phyloP scores from a whole-genome alignment of 169 alveolate species.

The Babesia divergens region DNA sequence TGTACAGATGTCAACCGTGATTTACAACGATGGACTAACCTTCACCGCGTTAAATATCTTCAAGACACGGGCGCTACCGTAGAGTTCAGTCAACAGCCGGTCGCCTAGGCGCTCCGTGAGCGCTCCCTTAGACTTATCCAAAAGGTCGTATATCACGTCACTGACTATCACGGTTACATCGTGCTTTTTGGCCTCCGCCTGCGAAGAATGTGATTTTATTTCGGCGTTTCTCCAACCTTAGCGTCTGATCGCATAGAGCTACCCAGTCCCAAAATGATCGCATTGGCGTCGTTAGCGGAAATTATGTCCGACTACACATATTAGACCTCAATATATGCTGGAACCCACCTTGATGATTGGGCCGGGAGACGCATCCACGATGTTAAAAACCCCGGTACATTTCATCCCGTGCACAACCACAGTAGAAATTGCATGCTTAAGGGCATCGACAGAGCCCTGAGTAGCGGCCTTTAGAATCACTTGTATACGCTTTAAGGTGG shows the following conservation, averaged over 20 bases:
- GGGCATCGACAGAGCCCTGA: conserved; percentile 32
- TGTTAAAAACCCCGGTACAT: conserved; percentile 3
- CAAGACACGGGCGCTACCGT: conserved; percentile 43
- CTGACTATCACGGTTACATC: conserved; percentile 35
- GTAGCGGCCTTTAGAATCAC: conserved; percentile 32
- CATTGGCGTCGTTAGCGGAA: conserved; percentile 11
- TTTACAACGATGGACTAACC: background rate
- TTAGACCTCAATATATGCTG: background rate
- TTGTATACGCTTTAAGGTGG: background rate
- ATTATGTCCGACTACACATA: conserved; percentile 2
- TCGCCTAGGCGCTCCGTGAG: conserved; percentile 26
- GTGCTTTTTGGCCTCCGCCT: conserved; percentile 20
- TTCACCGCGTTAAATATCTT: conserved; percentile 56
- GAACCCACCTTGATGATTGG: conserved; percentile 13
- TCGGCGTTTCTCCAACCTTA: background rate
- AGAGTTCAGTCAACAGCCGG: conserved; percentile 6
- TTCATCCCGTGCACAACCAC: conserved; percentile 18
- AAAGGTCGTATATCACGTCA: conserved; percentile 38
- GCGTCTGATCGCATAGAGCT: conserved; percentile 1
- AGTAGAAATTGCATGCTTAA: conserved; percentile 1
- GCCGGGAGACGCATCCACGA: conserved; percentile 13
- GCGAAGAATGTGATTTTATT: background rate
- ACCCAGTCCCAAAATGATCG: conserved; percentile 17
- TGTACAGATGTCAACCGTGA: background rate
- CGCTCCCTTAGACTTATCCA: conserved; percentile 13